A percentile compares a stretch with the other conserved stretches of the same genome.
phyloP scores from a whole-genome alignment of 345 rosid species.

The Acer campestre region DNA sequence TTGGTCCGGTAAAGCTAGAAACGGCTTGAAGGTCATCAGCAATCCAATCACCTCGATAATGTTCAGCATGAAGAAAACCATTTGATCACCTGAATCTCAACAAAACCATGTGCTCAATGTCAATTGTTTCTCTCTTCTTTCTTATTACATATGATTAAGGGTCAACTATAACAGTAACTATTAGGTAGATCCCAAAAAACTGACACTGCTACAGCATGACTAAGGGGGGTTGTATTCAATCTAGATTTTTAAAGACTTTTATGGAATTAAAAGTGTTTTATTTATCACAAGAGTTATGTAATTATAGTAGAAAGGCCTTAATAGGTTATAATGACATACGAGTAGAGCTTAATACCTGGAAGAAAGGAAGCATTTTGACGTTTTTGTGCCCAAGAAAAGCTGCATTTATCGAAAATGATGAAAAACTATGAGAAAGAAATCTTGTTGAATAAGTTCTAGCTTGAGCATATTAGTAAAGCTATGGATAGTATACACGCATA shows the following conservation, averaged over 20 bases:
- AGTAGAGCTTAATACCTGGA: conserved; percentile 36
- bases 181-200: too few species aligned
- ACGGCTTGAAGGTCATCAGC: conserved; percentile 50
- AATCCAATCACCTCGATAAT: conserved; percentile 48
- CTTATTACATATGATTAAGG: background rate
- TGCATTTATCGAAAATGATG: conserved; percentile 24
- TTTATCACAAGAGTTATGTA: background rate
- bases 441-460: background rate
- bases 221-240: too few species aligned
- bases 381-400: conserved; percentile 57
- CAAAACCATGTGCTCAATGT: background rate
- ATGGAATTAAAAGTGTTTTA: background rate
- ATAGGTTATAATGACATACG: background rate
- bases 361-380: conserved; percentile 42
- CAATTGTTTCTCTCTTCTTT: background rate
- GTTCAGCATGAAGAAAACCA: conserved; percentile 53
- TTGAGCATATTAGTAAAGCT: background rate
- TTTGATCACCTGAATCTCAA: conserved; percentile 38
- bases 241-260: too few species aligned
- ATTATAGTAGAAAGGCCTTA: background rate
- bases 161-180: too few species aligned
- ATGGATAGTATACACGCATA: background rate
- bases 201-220: too few species aligned
- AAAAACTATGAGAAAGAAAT: background rate
- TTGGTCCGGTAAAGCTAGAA: conserved; percentile 31